phyloP scores from a whole-genome alignment of 2,329 filamentous ascomycete genomes.

The Diaporthe vexans region DNA sequence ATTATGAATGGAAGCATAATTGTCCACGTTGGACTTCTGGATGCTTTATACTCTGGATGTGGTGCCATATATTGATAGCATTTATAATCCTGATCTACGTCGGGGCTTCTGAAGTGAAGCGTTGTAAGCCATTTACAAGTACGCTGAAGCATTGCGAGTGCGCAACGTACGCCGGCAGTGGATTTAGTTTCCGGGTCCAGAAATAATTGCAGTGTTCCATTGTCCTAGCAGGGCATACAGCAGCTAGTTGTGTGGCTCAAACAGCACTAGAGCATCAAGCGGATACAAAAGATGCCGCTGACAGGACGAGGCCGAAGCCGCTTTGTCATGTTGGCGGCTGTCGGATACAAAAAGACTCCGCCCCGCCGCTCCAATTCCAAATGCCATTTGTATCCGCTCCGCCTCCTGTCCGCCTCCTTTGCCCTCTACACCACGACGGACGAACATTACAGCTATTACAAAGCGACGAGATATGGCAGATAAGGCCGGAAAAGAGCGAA shows the following conservation, averaged over 20 bases:
- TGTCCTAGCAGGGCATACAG: too few species aligned
- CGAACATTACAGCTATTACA: neutral
- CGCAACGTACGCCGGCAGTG: neutral
- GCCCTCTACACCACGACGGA: neutral
- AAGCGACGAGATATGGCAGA: neutral
- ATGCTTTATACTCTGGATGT: neutral
- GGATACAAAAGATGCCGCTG: neutral
- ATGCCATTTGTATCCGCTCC: slow-evolving; percentile 4
- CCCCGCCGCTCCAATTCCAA: neutral
- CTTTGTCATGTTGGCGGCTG: slow-evolving; percentile 11
- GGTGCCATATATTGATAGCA: neutral
- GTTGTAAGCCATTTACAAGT: neutral
- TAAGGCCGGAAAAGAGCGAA: neutral
- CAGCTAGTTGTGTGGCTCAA: neutral
- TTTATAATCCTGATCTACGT: neutral
- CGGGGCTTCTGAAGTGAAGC: too few species aligned
- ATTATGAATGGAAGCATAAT: too few species aligned
- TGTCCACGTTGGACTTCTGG: neutral
- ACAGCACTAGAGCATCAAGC: neutral
- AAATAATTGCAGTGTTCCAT: too few species aligned
- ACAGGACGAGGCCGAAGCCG: too few species aligned
- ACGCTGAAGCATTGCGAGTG: neutral
- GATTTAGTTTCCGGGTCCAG: neutral
- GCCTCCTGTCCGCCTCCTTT: neutral
- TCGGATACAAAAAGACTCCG: slow-evolving; percentile 20